Percentiles rank a stretch among this genome's conserved stretches.
Conservation (phyloP, 345 rosid genomes). For the Linum usitatissimum region DNA sequence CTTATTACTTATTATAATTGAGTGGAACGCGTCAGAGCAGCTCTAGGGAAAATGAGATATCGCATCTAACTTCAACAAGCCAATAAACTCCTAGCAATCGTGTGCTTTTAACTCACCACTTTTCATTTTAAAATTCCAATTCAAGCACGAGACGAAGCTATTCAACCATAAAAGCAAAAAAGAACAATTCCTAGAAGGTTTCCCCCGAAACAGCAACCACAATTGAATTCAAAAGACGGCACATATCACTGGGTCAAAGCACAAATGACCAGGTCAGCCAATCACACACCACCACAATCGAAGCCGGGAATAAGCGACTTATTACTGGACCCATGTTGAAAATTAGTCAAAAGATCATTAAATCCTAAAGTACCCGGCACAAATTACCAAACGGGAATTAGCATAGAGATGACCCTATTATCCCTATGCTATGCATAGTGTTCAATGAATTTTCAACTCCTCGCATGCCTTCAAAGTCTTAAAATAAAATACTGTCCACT, state of each 20-base stretch:
- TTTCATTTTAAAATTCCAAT: background rate
- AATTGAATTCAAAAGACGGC: background rate
- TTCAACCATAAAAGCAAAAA: background rate
- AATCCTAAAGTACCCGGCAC: constrained; percentile 1
- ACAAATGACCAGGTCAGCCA: background rate
- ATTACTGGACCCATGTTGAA: constrained; percentile 22
- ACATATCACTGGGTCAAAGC: constrained; percentile 13
- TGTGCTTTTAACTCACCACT: background rate
- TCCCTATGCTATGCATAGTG: constrained; percentile 13
- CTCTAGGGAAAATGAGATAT: too few species aligned
- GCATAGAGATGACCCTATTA: constrained; percentile 8
- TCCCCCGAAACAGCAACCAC: background rate
- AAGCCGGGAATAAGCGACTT: constrained; percentile 15
- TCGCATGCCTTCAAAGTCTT: background rate
- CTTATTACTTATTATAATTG: too few species aligned
- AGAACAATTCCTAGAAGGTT: background rate
- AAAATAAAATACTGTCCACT: background rate
- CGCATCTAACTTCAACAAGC: background rate
- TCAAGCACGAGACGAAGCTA: background rate
- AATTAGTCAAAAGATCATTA: constrained; percentile 17
- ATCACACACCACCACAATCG: constrained; percentile 8
- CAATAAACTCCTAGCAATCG: background rate
- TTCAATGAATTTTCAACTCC: constrained; percentile 3
- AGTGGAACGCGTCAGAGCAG: too few species aligned
- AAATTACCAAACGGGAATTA: constrained; percentile 7